A percentile compares a stretch with the other conserved stretches of the same genome.
Evolutionary conservation across 176 grass and related monocot species (phyloP).

Genomic region (Melocanna baccifera): DNA sequence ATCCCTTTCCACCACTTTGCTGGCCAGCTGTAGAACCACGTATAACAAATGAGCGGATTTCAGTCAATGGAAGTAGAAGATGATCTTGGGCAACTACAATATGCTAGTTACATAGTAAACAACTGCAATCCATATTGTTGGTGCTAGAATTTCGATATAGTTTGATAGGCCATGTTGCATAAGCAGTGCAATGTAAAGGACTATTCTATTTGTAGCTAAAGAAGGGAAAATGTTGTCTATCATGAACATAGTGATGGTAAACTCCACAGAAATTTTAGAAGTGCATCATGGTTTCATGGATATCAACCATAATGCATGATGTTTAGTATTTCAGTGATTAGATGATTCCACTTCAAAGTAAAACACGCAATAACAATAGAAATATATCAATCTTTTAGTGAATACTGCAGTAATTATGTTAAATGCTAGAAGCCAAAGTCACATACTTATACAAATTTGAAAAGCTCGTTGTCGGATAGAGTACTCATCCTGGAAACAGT

Average conservation of each 20-base stretch:
- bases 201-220: not conserved
- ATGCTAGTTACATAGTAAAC: not conserved
- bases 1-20: conserved; percentile 28
- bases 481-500: conserved; percentile 90
- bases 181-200: not conserved
- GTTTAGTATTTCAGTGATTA: not conserved
- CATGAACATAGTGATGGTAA: conserved; percentile 8
- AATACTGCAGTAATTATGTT: not conserved
- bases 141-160: not conserved
- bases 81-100: not conserved
- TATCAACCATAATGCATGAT: not conserved
- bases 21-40: conserved; percentile 55
- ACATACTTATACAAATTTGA: conserved; percentile 57
- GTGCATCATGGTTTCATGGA: not conserved
- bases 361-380: not conserved
- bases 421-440: not conserved
- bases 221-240: not conserved
- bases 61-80: conserved; percentile 14
- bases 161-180: not conserved
- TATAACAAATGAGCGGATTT: conserved; percentile 33
- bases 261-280: not conserved
- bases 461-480: conserved; percentile 57
- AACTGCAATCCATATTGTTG: not conserved
- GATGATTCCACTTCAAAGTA: not conserved
- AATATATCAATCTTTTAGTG: not conserved